Percentiles rank a stretch among this genome's conserved stretches.
phyloP scores from a whole-genome alignment of 805 yeast species.

The Kuraishia borneana region DNA sequence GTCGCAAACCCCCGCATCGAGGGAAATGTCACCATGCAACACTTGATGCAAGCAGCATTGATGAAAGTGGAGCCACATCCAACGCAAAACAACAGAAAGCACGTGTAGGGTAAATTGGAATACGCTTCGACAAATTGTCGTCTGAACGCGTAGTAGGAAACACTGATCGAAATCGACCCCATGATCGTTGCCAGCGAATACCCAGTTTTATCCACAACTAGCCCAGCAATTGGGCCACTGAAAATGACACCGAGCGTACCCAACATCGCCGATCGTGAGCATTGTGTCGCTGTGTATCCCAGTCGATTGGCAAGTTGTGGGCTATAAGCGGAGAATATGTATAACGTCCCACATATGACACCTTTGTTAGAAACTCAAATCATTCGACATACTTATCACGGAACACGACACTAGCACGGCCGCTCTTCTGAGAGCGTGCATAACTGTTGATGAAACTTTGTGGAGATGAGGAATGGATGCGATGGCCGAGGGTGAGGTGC shows the following conservation, averaged over 20 bases:
- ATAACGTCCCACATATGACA: constrained; percentile 61
- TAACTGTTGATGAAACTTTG: no score
- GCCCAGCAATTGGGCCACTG: constrained; percentile 60
- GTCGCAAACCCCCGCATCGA: constrained; percentile 63
- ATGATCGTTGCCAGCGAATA: constrained; percentile 38
- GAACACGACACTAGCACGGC: constrained; percentile 10
- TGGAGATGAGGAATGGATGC: no score
- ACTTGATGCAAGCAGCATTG: constrained; percentile 55
- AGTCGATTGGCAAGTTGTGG: constrained; percentile 61
- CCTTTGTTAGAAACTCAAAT: constrained; percentile 17
- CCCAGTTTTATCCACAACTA: constrained; percentile 51
- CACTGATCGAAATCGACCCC: constrained; percentile 37
- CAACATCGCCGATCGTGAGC: constrained; percentile 52
- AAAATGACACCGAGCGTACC: constrained; percentile 58
- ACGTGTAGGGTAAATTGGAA: constrained; percentile 28
- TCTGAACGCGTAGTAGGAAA: constrained; percentile 48
- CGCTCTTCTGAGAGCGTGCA: constrained; percentile 6
- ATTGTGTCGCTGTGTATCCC: constrained; percentile 46
- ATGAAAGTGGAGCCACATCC: constrained; percentile 64
- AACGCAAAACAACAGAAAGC: constrained; percentile 37
- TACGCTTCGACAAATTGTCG: constrained; percentile 31
- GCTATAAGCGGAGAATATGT: constrained; percentile 65
- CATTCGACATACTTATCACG: constrained; percentile 7
- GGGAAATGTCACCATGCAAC: constrained; percentile 65
- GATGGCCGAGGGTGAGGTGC: no score